These are phyloP conservation scores for Coemansia sp. DNA, from an alignment of 371 early-diverging fungal genomes.

Conservation along the genomic window DNA sequence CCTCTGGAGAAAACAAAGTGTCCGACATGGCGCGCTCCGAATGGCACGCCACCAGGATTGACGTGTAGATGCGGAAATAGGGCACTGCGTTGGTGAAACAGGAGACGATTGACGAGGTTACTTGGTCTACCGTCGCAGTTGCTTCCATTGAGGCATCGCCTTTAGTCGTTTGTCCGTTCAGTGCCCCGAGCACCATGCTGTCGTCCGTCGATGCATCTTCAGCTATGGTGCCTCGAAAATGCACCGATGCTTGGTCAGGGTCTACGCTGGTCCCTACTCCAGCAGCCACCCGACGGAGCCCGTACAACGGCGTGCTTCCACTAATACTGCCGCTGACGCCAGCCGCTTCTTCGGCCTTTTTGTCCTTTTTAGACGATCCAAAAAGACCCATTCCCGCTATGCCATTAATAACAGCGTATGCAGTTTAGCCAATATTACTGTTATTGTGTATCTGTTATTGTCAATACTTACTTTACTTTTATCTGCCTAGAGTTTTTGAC, in stretches of 20 bases:
- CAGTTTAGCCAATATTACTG: not conserved
- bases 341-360: slow-evolving; percentile 1
- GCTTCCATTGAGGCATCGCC: not conserved
- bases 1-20: slow-evolving; percentile 32
- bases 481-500: not conserved
- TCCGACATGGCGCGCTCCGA: slow-evolving; percentile 26
- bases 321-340: not conserved
- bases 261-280: not conserved
- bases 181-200: slow-evolving; percentile 15
- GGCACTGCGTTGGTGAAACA: slow-evolving; percentile 33
- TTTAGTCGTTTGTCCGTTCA: not conserved
- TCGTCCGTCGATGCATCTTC: not conserved
- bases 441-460: not conserved
- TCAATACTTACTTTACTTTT: not conserved
- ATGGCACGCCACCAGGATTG: slow-evolving; percentile 51
- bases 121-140: slow-evolving; percentile 25
- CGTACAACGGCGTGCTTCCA: slow-evolving; percentile 12
- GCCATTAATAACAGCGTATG: not conserved
- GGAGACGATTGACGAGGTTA: slow-evolving; percentile 13
- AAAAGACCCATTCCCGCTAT: slow-evolving; percentile 16
- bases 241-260: not conserved
- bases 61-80: slow-evolving; percentile 50
- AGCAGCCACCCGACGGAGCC: not conserved
- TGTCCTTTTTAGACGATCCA: slow-evolving; percentile 20
- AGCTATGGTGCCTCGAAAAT: not conserved